Evolutionary conservation across 2,329 filamentous ascomycete genomes (phyloP).

Genomic region (Sarocladium oryzae): DNA sequence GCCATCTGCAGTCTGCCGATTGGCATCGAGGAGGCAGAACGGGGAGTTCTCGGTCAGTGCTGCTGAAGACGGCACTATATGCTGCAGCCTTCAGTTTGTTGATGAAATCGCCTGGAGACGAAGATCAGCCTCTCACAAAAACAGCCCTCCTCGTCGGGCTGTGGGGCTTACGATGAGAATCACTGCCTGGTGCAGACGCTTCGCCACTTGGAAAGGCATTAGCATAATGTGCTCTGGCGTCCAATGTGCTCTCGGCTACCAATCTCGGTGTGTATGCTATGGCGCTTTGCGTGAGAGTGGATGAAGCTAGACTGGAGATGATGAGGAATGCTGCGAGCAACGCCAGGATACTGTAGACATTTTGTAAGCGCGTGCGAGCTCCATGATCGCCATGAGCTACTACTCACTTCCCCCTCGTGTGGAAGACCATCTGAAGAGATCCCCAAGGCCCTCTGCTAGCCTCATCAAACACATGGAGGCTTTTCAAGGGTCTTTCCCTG

Average conservation of each 20-base stretch:
- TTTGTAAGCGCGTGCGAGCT: background rate
- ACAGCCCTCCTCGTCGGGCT: too few species aligned
- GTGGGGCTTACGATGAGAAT: too few species aligned
- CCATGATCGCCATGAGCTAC: background rate
- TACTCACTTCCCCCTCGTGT: conserved; percentile 7
- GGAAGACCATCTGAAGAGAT: conserved; percentile 11
- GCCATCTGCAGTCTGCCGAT: conserved; percentile 9
- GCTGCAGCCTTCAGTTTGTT: conserved; percentile 1
- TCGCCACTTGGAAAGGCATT: background rate
- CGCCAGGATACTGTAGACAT: background rate
- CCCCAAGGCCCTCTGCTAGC: conserved; percentile 17
- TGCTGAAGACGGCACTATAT: conserved; percentile 7
- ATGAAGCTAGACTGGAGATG: conserved; percentile 12
- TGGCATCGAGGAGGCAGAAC: conserved; percentile 5
- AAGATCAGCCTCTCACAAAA: background rate
- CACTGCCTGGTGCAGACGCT: background rate
- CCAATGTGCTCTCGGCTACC: background rate
- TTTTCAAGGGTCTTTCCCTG: conserved; percentile 11
- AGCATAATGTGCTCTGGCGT: background rate
- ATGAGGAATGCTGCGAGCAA: conserved; percentile 10
- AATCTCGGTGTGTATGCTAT: conserved; percentile 10
- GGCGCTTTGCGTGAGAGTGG: conserved; percentile 14
- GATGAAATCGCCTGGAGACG: background rate
- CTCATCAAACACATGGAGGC: conserved; percentile 14
- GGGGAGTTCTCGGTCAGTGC: background rate